phyloP scores from a whole-genome alignment of 1,139 yeast genomes.

The Pneumocystis wakefieldiae region DNA sequence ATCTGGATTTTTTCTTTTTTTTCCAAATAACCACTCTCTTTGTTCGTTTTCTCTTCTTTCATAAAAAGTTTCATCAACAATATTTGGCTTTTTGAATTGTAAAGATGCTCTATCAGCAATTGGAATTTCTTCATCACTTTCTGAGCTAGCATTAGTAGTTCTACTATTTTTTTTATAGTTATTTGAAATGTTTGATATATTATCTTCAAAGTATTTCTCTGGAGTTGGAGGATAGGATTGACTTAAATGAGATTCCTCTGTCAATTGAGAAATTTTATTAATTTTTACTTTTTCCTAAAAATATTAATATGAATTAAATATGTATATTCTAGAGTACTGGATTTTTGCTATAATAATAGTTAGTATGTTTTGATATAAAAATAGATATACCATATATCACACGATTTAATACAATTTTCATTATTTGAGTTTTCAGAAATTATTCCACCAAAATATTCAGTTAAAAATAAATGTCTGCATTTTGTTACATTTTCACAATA shows the following conservation, averaged over 20 bases:
- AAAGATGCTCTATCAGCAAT: background rate
- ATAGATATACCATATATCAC: conserved; percentile 20
- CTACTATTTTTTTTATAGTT: background rate
- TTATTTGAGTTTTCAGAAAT: conserved; percentile 13
- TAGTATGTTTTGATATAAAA: background rate
- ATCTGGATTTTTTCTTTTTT: background rate
- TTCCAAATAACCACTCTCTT: background rate
- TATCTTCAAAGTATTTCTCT: background rate
- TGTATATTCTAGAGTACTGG: background rate
- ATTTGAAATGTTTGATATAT: background rate
- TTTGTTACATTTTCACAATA: conserved; percentile 70
- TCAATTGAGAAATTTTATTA: background rate
- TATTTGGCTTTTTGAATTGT: background rate
- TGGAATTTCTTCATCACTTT: background rate
- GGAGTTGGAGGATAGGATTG: background rate
- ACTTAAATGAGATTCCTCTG: background rate
- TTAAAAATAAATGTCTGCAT: conserved; percentile 65
- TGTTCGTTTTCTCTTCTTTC: background rate
- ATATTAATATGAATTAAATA: background rate
- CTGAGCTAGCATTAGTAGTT: background rate
- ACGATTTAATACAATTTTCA: conserved; percentile 22
- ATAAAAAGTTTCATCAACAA: background rate
- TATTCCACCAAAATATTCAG: conserved; percentile 63
- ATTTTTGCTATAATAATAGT: background rate
- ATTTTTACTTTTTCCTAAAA: background rate